phyloP scores from a whole-genome alignment of 352 stramenopile species.

The Pythium chondricola region DNA sequence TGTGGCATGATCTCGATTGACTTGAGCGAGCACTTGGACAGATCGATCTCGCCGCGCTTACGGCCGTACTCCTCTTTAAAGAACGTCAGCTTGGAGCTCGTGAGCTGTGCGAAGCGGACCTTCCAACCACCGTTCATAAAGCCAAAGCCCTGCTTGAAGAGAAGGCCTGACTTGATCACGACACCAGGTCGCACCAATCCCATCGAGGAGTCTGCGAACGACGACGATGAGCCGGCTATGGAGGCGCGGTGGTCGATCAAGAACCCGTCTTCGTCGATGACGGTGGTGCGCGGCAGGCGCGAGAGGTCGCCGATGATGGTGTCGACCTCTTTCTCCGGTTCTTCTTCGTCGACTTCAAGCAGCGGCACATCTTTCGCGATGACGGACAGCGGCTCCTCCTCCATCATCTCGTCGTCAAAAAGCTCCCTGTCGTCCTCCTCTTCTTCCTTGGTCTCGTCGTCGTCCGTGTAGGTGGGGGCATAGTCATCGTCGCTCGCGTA shows the following conservation, averaged over 20 bases:
- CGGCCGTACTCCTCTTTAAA: constrained; percentile 65
- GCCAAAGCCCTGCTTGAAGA: constrained; percentile 73
- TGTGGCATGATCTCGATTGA: constrained; percentile 79
- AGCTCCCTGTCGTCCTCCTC: constrained; percentile 18
- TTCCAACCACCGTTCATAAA: constrained; percentile 66
- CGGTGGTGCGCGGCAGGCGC: constrained; percentile 45
- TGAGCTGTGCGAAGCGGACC: constrained; percentile 64
- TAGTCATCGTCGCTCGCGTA: constrained; percentile 19
- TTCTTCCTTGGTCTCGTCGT: constrained; percentile 16
- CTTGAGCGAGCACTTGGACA: constrained; percentile 54
- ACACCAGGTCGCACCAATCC: constrained; percentile 6
- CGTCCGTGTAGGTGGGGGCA: neutral
- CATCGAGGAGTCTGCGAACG: neutral
- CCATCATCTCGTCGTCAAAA: constrained; percentile 6
- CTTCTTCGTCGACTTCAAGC: constrained; percentile 22
- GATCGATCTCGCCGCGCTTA: constrained; percentile 64
- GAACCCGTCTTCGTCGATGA: constrained; percentile 64
- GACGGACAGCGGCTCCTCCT: constrained; percentile 19
- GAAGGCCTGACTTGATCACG: constrained; percentile 61
- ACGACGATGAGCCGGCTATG: constrained; percentile 1
- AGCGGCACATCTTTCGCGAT: constrained; percentile 5
- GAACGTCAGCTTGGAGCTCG: constrained; percentile 59
- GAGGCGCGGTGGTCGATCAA: constrained; percentile 8
- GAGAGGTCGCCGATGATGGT: constrained; percentile 51
- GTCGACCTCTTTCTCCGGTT: constrained; percentile 57